phyloP scores from a whole-genome alignment of 2,329 filamentous ascomycete genomes.

The Teratosphaeria epicoccoides region DNA sequence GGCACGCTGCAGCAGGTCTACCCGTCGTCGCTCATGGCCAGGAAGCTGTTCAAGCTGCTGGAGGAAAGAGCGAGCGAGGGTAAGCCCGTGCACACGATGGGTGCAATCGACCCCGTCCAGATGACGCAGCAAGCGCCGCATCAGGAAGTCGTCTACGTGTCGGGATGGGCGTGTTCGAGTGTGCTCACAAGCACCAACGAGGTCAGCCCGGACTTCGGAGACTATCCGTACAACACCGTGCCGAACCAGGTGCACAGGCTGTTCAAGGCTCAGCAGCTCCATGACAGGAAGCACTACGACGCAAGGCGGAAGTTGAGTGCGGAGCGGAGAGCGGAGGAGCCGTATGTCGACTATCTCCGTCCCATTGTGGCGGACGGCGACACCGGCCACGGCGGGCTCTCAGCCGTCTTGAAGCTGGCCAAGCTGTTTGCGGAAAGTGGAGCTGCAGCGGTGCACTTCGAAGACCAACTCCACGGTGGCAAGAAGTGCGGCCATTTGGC shows the following conservation, averaged over 20 bases:
- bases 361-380: conserved; percentile 96
- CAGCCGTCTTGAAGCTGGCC: conserved; percentile 86
- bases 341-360: conserved; percentile 83
- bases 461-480: conserved; percentile 93
- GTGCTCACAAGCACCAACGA: conserved; percentile 91
- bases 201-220: conserved; percentile 93
- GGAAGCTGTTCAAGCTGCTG: conserved; percentile 85
- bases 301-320: conserved; percentile 64
- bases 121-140: conserved; percentile 97
- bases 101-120: conserved; percentile 95
- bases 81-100: conserved; percentile 92
- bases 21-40: conserved; percentile 86
- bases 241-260: conserved; percentile 95
- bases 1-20: conserved; percentile 80
- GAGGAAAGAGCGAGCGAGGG: conserved; percentile 66
- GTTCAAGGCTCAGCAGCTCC: conserved; percentile 92
- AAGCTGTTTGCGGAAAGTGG: conserved; percentile 97
- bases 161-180: conserved; percentile 94
- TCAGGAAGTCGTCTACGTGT: conserved; percentile 92
- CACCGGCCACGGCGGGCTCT: conserved; percentile 84
- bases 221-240: conserved; percentile 98
- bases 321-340: conserved; percentile 61
- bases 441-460: conserved; percentile 91
- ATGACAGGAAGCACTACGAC: conserved; percentile 94
- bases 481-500: conserved; percentile 98